Percentiles rank a stretch among this genome's conserved stretches.
These are phyloP conservation scores for Anisogramma anomala DNA, from an alignment of 2,329 filamentous ascomycete genomes.

Conservation along the genomic window DNA sequence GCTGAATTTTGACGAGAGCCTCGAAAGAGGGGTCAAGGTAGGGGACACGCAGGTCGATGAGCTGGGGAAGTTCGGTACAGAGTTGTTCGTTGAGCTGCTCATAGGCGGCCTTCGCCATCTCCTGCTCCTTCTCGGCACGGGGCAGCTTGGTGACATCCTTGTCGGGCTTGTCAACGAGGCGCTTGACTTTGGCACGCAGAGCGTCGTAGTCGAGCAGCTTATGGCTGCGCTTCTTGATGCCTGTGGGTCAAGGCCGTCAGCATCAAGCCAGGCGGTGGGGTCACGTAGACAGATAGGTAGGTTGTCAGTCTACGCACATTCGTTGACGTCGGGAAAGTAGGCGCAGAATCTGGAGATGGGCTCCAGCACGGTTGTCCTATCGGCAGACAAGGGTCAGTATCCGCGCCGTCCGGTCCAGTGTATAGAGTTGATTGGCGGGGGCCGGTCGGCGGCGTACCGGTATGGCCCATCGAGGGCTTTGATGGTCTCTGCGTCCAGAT, in stretches of 20 bases:
- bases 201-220: constrained; percentile 98
- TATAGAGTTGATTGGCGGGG: background rate
- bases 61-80: constrained; percentile 80
- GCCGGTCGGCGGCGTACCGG: constrained; percentile 36
- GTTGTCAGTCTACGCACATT: constrained; percentile 48
- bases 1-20: constrained; percentile 94
- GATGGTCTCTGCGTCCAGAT: constrained; percentile 95
- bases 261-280: background rate
- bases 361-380: constrained; percentile 79
- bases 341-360: constrained; percentile 93
- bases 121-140: constrained; percentile 88
- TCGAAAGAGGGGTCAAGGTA: constrained; percentile 97
- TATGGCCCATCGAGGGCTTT: constrained; percentile 96
- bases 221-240: constrained; percentile 96
- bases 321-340: constrained; percentile 98
- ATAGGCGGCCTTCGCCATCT: constrained; percentile 86
- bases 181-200: constrained; percentile 91
- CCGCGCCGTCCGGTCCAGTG: background rate
- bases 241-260: constrained; percentile 28
- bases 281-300: background rate
- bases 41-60: constrained; percentile 92
- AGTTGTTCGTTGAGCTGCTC: constrained; percentile 96
- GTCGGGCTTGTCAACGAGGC: constrained; percentile 93
- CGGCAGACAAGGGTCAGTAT: constrained; percentile 13
- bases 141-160: constrained; percentile 96